Evolutionary conservation across 2,329 filamentous ascomycete genomes (phyloP), one percentile per base, ranked within the genome.

Genomic region (Aspergillus caelatus): DNA sequence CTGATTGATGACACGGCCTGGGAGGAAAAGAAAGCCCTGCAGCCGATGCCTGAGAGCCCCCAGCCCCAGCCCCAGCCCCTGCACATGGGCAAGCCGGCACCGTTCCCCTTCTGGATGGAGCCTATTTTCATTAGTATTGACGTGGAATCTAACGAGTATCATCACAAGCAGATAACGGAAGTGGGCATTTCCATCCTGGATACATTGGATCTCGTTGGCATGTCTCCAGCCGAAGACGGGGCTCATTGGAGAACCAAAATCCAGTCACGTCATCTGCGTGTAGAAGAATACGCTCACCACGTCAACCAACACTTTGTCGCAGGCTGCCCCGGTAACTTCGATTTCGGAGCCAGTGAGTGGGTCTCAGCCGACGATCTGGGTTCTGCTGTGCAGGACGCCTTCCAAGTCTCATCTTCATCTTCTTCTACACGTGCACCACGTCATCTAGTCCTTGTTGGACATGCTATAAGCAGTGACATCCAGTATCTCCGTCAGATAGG

Each of bases 171-270:
- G 14, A 85, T 98, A 63, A 96, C 94, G 0, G 95, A 99, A 76
- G 84, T 99, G 45, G 95, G 95, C 0, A 82, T 99, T 46, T 89
- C 92, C 1, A 89, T 89, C 3, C 82, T 98, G 0, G 93, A 98
- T 74, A 93, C 91, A 1, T 75, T 79, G 23, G 83, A 87, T 57
- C 76, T 93, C 26, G 70, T 78, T 1, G 79, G 76, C 9, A 65
- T 88, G 0, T 71, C 86, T 0, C 91, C 91, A 3, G 91, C 91
- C 0, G 70, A 80, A 2, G 77, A 81, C 30, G 92, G 89, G 3
- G 70, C 80, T 46, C 83, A 88, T 43, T 97, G 94, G 93, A 85
- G 87, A 67, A 70, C 80, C 0, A 77, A 84, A 57, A 90, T 97
- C 67, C 81, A 86, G 34, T 87, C 86, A 14, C 86, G 90, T 30